Evolutionary conservation across 148 eudicot genomes (phyloP), one percentile per base, ranked within the genome.

Genomic region (Rhododendron griersonianum): DNA sequence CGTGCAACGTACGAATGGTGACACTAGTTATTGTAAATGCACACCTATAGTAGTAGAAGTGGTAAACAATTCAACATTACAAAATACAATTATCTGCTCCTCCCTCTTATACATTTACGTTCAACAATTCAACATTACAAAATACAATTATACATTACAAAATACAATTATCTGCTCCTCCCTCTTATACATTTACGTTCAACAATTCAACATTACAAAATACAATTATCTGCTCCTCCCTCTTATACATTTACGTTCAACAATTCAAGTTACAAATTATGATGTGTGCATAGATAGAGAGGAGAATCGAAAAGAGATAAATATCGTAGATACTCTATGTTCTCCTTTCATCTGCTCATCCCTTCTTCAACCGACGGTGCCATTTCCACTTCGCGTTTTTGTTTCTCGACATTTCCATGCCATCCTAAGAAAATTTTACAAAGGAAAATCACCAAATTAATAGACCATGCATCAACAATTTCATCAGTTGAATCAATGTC

Each of bases 341-440:
- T 6, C 23, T 10, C 78, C 78, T 35, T 35, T 74, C 37, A 75
- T 75, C 48, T 75, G 79, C 79, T 75, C 79, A 75, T 75, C 79
- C 79, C 79, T 75, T 75, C 79, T 75, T 75, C 47, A 75, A 75
- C 79, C 4, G 15, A 1, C 13, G 79, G 79, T 39, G 48, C 79
- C 79, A 75, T 75, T 39, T 39, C 79, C 79, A 75, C 45, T 37
- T 75, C 79, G 0, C 47, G 79, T 7, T 75, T 75, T 35, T 75
- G 79, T 18, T 75, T 35, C 79, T 75, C 79, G 44, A 75, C 79
- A 75, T 75, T 75, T 18, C 79, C 79, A 18, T 75, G 79, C 79
- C 79, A 75, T 75, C 79, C 48, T 75, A 18, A 75, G 47, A 75
- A 35, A 39, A 37, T 18, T 37, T 37, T 37, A 75, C 2, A 37